Base-by-base conservation (phyloP, 164 flowering plant species). In the Kalanchoe fedtschenkoi region DNA sequence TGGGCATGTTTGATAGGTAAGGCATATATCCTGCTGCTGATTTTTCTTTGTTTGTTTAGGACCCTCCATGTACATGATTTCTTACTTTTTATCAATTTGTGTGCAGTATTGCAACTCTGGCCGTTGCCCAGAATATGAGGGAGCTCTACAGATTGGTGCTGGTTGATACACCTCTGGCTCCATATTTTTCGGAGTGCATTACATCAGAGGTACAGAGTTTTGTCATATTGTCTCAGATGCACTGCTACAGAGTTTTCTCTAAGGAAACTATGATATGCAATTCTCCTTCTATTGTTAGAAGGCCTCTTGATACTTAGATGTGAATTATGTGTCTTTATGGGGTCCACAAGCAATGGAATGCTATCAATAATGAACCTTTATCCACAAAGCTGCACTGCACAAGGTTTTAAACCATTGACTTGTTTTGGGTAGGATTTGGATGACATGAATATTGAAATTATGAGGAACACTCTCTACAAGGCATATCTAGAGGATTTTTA, bases 1-100 rank as follows among this genome's bases (percentile, higher is more conserved):
- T 95, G 77, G 99, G 99, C 65, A 95, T 95, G 99, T 95, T 95
- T 81, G 99, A 95, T 76, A 93, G 99, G 99, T 90, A 79, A 16
- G 26, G 3, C 62, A 34, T 7, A 0, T 6, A 29, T 58, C n/a
- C 28, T 4, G 57, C 11, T 16, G 35, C 57, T 19, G n/a, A n/a
- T n/a, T 63, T 35, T 22, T 34, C 57, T 61, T 1, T 60, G 14
- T 32, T 58, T 43, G 55, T n/a, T 9, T 35, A 58, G 56, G 35
- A 26, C 41, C 21, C 19, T 53, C 13, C 17, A 10, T 35, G 7
- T 46, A 38, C 0, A 28, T 37, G 19, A 37, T 28, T 29, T 34
- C 37, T 42, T 46, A 14, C 5, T 34, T 14, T 35, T 2, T 61
- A 5, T 1, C 24, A 70, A 47, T 58, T 69, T 30, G 56, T 69